These are phyloP conservation scores for Nothophaeocryptopus gaeumannii DNA, from an alignment of 2,329 filamentous ascomycete genomes.

Conservation along the genomic window DNA sequence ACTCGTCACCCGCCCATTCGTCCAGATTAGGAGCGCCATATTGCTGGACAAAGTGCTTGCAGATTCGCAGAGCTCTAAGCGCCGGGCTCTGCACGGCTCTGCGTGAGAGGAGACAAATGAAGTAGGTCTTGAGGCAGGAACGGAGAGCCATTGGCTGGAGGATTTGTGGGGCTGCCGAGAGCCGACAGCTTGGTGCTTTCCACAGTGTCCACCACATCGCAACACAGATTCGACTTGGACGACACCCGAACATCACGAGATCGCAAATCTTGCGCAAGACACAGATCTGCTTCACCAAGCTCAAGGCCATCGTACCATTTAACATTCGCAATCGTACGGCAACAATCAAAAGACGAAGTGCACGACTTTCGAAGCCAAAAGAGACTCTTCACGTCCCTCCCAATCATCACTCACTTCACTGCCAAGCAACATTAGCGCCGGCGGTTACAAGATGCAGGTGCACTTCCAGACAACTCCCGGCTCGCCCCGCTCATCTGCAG, in stretches of 20 bases:
- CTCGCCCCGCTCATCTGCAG: conserved; percentile 16
- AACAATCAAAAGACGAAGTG: too few relatives aligned
- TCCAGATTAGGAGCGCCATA: conserved; percentile 13
- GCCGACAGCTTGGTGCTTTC: too few relatives aligned
- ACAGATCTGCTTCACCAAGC: too few relatives aligned
- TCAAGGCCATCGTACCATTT: too few relatives aligned
- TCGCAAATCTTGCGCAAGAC: too few relatives aligned
- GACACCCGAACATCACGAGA: too few relatives aligned
- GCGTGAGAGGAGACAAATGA: conserved; percentile 15
- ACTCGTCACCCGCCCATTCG: conserved; percentile 14
- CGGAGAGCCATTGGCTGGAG: conserved; percentile 8
- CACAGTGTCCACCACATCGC: too few relatives aligned
- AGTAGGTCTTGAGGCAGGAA: conserved; percentile 10
- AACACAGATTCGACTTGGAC: too few relatives aligned
- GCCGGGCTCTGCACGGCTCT: conserved; percentile 4
- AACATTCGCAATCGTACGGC: too few relatives aligned
- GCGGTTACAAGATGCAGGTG: conserved; percentile 19
- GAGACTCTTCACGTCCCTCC: background rate
- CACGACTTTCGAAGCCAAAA: too few relatives aligned
- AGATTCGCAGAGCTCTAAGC: conserved; percentile 20
- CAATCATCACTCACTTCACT: conserved; percentile 12
- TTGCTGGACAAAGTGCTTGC: conserved; percentile 19
- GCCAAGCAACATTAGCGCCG: conserved; percentile 20
- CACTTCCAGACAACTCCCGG: background rate
- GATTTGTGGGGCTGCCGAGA: too few relatives aligned